These are phyloP conservation scores for Hondaea fermentalgiana DNA, from an alignment of 108 stramenopile genomes.

Conservation along the genomic window DNA sequence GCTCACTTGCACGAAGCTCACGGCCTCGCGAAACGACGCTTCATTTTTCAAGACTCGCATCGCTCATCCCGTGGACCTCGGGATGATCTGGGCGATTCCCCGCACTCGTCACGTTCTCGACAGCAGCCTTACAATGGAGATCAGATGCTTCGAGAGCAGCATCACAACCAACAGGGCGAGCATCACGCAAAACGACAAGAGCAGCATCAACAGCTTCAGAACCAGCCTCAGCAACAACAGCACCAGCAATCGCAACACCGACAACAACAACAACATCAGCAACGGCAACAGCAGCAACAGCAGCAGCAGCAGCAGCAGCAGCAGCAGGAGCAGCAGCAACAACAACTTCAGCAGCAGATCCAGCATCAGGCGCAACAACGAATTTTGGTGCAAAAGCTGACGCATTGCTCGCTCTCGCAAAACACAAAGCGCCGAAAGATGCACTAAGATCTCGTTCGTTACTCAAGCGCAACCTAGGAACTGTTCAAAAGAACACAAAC, in stretches of 20 bases:
- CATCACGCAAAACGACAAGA: too few relatives aligned
- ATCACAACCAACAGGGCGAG: too few relatives aligned
- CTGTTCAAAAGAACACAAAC: too few relatives aligned
- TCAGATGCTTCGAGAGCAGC: too few relatives aligned
- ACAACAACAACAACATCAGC: not conserved
- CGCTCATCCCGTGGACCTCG: not conserved
- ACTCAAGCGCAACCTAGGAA: too few relatives aligned
- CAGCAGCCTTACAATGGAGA: too few relatives aligned
- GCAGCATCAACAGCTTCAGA: too few relatives aligned
- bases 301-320: not conserved
- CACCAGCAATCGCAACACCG: not conserved
- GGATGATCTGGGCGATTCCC: not conserved
- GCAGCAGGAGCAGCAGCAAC: not conserved
- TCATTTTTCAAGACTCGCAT: not conserved
- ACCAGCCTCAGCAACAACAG: too few relatives aligned
- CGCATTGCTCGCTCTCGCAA: constrained; percentile 11
- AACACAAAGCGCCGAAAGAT: not conserved
- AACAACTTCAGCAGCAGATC: not conserved
- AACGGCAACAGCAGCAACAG: not conserved
- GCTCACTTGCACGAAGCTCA: not conserved
- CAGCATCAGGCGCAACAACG: not conserved
- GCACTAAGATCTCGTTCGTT: not conserved
- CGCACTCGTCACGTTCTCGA: too few relatives aligned
- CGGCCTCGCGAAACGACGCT: not conserved
- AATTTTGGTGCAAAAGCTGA: not conserved